Percentiles rank a stretch among this genome's conserved stretches.
Evolutionary conservation across 2,329 filamentous ascomycete genomes (phyloP).

Genomic region (Aspergillus luchuensis): DNA sequence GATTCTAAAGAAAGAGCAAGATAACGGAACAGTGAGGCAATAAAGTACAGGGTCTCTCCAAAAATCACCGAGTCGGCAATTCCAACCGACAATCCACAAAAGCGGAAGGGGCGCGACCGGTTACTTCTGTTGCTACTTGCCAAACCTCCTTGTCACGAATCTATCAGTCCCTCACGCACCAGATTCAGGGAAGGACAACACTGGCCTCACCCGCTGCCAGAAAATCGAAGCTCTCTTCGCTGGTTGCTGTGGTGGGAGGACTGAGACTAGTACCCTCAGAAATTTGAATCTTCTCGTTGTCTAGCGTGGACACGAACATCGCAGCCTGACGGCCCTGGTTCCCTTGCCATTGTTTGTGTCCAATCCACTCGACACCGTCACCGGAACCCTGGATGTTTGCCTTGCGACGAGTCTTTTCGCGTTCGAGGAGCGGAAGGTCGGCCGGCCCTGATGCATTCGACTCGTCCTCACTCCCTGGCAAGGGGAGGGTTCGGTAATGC

Average conservation of each 20-base stretch:
- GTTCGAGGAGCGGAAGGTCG: conserved; percentile 47
- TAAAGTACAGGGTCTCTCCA: too few relatives aligned
- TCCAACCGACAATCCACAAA: too few relatives aligned
- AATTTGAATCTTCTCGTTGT: conserved; percentile 13
- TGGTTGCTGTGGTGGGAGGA: conserved; percentile 44
- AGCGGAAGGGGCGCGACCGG: too few relatives aligned
- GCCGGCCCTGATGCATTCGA: conserved; percentile 13
- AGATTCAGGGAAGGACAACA: conserved; percentile 34
- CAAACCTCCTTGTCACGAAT: too few relatives aligned
- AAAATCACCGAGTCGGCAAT: too few relatives aligned
- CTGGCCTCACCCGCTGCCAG: conserved; percentile 49
- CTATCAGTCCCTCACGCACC: too few relatives aligned
- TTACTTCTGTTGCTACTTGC: too few relatives aligned
- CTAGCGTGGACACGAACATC: conserved; percentile 12
- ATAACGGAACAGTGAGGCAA: too few relatives aligned
- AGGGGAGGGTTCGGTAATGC: conserved; percentile 71
- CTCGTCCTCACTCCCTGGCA: conserved; percentile 27
- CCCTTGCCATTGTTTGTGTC: conserved; percentile 36
- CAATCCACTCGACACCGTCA: conserved; percentile 47
- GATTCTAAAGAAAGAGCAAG: too few relatives aligned
- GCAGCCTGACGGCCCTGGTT: conserved; percentile 4
- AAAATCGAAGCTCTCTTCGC: conserved; percentile 53
- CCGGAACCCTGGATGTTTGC: conserved; percentile 33
- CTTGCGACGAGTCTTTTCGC: conserved; percentile 39
- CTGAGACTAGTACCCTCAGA: conserved; percentile 30